Evolutionary conservation across 164 flowering plant genomes (phyloP), one percentile per base, ranked within the genome.

Genomic region (Chloranthus sessilifolius): DNA sequence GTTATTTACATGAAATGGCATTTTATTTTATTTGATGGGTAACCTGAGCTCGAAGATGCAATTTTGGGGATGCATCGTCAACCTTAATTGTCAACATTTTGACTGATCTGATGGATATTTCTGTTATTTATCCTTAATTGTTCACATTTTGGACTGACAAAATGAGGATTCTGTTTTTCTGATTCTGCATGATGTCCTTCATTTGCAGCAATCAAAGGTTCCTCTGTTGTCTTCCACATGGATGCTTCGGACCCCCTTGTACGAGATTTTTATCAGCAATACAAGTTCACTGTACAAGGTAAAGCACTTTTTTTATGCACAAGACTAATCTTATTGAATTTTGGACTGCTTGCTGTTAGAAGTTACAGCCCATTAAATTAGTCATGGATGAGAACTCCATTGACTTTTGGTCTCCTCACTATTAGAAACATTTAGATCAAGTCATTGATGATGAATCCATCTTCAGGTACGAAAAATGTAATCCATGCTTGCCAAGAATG

Each of bases 391-490:
- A n/a, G n/a, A n/a, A n/a, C n/a, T n/a, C n/a, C n/a, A n/a, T n/a
- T n/a, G n/a, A n/a, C n/a, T n/a, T n/a, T n/a, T n/a, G n/a, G n/a
- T n/a, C n/a, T n/a, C n/a, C n/a, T n/a, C n/a, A n/a, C n/a, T n/a
- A n/a, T n/a, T 42, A 20, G 45, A 20, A 9, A 21, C 15, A 10
- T 22, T 3, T 22, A 22, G 7, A 25, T 15, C 14, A 25, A 44
- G 4, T 25, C 14, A 41, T 16, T 43, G 40, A 10, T n/a, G 39
- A 24, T 40, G 24, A 21, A n/a, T n/a, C 37, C 23, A 1, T 11
- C 0, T 43, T 34, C 74, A 88, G 95, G 99, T 65, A 73, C 81
- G 2, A 92, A 81, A 62, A 88, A 92, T 73, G 88, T 92, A n/a
- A 64, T 88, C 23, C 67, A 26, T 66, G 95, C 91, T 57, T 88